These are phyloP conservation scores for Corymbia citriodora DNA, from an alignment of 441 rosid genomes.

Conservation along the genomic window DNA sequence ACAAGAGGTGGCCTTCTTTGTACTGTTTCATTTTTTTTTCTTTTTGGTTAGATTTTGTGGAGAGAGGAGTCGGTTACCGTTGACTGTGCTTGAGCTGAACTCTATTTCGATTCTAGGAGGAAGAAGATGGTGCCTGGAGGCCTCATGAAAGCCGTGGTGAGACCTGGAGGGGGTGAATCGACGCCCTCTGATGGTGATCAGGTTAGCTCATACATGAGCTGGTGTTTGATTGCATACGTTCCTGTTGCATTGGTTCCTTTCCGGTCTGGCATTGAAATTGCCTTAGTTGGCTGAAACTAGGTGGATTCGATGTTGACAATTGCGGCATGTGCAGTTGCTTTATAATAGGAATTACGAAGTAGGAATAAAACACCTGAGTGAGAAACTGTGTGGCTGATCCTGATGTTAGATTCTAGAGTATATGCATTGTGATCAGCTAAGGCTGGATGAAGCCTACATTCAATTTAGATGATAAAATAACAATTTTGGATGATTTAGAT, in stretches of 20 bases:
- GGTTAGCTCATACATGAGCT: conserved; percentile 27
- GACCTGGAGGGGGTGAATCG: conserved; percentile 90
- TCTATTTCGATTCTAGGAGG: conserved; percentile 40
- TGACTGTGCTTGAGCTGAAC: background rate
- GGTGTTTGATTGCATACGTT: background rate
- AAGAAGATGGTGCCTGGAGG: conserved; percentile 84
- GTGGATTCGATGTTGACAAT: background rate
- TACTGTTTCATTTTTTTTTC: background rate
- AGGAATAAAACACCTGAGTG: background rate
- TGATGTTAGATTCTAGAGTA: background rate
- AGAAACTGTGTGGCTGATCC: background rate
- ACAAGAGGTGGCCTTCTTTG: conserved; percentile 34
- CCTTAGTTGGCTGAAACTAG: background rate
- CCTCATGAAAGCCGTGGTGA: conserved; percentile 85
- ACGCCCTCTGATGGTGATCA: conserved; percentile 92
- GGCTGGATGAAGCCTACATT: background rate
- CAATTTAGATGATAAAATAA: background rate
- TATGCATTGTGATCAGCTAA: background rate
- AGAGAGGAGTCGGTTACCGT: background rate
- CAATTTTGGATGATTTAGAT: background rate
- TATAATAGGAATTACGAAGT: background rate
- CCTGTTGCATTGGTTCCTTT: background rate
- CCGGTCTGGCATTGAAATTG: background rate
- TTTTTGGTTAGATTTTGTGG: background rate
- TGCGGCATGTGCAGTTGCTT: background rate